Percentiles rank a stretch among this genome's conserved stretches.
Conservation (phyloP, 2,329 filamentous ascomycete genomes). For the Gaeumannomyces tritici region DNA sequence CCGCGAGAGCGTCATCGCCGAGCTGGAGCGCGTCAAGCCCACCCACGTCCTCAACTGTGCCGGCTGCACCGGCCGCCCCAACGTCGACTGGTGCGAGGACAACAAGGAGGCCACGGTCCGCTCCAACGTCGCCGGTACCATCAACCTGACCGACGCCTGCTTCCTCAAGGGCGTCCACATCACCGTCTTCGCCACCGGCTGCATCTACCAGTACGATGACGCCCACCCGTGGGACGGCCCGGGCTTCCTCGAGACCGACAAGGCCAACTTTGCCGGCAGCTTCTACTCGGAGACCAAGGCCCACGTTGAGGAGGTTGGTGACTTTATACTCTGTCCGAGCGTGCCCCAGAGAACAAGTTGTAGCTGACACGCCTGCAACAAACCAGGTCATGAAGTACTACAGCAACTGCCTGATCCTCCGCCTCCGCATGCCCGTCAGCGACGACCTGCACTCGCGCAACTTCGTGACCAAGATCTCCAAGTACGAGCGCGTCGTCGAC, state of each 20-base stretch:
- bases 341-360: not conserved
- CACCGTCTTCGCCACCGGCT: constrained; percentile 59
- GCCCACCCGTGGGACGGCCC: constrained; percentile 48
- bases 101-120: constrained; percentile 58
- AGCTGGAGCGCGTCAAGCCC: constrained; percentile 49
- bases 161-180: constrained; percentile 48
- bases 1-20: constrained; percentile 42
- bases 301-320: constrained; percentile 50
- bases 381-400: constrained; percentile 51
- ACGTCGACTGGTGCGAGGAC: constrained; percentile 64
- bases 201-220: constrained; percentile 57
- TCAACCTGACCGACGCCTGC: constrained; percentile 55
- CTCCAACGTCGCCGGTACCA: constrained; percentile 56
- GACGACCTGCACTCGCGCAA: constrained; percentile 57
- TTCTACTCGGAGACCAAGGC: constrained; percentile 62
- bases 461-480: constrained; percentile 60
- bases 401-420: constrained; percentile 51
- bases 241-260: constrained; percentile 52
- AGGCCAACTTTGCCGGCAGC: constrained; percentile 55
- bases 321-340: not conserved
- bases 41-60: constrained; percentile 60
- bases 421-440: constrained; percentile 60
- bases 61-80: constrained; percentile 56
- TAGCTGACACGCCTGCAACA: not conserved
- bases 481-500: constrained; percentile 56